Percentiles rank a stretch among this genome's conserved stretches.
These are phyloP conservation scores for Triticum turgidum DNA, from an alignment of 176 grass and related monocot species.

Conservation along the genomic window DNA sequence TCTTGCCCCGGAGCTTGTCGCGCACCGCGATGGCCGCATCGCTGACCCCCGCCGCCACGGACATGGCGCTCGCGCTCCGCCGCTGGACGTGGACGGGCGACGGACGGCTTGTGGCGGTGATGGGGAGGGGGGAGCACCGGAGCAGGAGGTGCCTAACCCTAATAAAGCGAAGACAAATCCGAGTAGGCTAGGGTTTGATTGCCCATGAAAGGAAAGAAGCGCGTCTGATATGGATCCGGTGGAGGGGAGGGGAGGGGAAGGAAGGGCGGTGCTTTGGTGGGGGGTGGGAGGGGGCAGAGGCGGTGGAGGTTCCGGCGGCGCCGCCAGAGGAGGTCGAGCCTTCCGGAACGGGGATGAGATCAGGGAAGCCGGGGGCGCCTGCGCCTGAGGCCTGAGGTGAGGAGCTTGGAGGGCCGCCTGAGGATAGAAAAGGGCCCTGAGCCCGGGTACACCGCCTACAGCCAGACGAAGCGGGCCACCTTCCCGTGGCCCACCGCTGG, in stretches of 20 bases:
- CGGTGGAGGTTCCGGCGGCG: not conserved
- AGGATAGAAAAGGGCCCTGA: not conserved
- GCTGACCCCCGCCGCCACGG: slow-evolving; percentile 67
- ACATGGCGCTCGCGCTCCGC: slow-evolving; percentile 42
- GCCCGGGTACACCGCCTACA: not conserved
- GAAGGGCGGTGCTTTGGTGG: not conserved
- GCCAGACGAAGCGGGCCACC: no score
- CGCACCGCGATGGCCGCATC: slow-evolving; percentile 75
- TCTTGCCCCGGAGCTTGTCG: slow-evolving; percentile 88
- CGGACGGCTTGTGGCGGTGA: no score
- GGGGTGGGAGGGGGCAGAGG: not conserved
- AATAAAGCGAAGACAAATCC: not conserved
- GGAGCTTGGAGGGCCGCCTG: not conserved
- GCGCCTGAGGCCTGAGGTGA: not conserved
- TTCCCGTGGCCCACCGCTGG: no score
- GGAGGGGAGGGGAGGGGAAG: not conserved
- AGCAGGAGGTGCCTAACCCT: not conserved
- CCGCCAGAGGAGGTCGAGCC: not conserved
- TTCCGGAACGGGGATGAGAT: not conserved
- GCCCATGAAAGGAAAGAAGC: not conserved
- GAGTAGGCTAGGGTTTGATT: slow-evolving; percentile 12
- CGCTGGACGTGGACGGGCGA: no score
- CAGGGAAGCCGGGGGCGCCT: not conserved
- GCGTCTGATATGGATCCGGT: not conserved
- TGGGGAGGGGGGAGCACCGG: not conserved